A percentile compares a stretch with the other conserved stretches of the same genome.
These are phyloP conservation scores for Melanopsichium pennsylvanicum DNA, from an alignment of 1,284 basidiomycete genomes.

Conservation along the genomic window DNA sequence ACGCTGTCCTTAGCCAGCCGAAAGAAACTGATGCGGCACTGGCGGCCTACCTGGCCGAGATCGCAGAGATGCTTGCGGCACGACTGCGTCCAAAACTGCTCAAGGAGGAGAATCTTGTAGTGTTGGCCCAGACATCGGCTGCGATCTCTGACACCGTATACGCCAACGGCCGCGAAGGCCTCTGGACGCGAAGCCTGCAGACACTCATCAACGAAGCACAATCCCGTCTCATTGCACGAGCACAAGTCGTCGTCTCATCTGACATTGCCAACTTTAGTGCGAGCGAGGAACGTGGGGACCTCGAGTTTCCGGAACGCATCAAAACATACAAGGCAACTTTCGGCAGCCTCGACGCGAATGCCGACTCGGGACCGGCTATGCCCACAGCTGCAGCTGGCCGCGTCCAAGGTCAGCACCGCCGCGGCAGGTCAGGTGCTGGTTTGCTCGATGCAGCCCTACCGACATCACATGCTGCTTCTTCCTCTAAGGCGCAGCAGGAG, in stretches of 20 bases:
- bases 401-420: constrained; percentile 10
- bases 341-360: background rate
- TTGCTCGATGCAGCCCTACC: constrained; percentile 39
- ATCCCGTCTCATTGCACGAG: constrained; percentile 21
- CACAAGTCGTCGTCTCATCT: constrained; percentile 18
- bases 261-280: constrained; percentile 32
- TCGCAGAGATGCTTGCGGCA: constrained; percentile 17
- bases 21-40: constrained; percentile 11
- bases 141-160: constrained; percentile 7
- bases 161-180: background rate
- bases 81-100: constrained; percentile 17
- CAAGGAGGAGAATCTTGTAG: constrained; percentile 24
- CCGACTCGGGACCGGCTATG: background rate
- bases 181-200: constrained; percentile 11
- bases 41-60: constrained; percentile 11
- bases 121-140: constrained; percentile 9
- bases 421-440: constrained; percentile 44
- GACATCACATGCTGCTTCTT: constrained; percentile 23
- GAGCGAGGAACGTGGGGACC: constrained; percentile 23
- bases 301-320: constrained; percentile 38
- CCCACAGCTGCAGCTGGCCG: background rate
- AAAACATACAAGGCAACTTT: constrained; percentile 5
- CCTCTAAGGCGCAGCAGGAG: constrained; percentile 16
- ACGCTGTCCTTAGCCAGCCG: background rate
- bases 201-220: constrained; percentile 34